These are phyloP conservation scores for Kuraishia cidri DNA, from an alignment of 805 yeast species.

Conservation along the genomic window DNA sequence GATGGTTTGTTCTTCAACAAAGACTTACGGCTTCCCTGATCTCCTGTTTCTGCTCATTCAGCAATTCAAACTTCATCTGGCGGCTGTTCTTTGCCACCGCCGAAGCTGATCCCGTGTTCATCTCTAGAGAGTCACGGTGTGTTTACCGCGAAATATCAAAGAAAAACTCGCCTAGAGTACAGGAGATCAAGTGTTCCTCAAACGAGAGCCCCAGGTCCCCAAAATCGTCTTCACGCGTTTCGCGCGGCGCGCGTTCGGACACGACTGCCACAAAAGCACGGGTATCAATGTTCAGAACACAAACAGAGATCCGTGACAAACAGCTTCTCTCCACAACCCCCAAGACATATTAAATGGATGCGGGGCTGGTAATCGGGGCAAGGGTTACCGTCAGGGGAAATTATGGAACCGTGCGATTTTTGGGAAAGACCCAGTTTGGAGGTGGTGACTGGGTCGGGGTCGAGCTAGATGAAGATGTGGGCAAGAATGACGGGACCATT, in stretches of 20 bases:
- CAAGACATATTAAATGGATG: too few species aligned
- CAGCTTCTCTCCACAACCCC: too few species aligned
- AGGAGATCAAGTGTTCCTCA: too few species aligned
- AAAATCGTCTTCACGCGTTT: too few species aligned
- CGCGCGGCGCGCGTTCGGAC: too few species aligned
- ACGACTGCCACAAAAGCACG: too few species aligned
- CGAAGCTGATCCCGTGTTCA: background rate
- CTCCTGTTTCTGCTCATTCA: conserved; percentile 85
- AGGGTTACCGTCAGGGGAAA: conserved; percentile 27
- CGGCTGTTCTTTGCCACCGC: conserved; percentile 13
- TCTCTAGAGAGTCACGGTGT: background rate
- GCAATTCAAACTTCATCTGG: conserved; percentile 52
- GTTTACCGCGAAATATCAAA: background rate
- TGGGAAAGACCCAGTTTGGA: conserved; percentile 51
- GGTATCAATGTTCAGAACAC: too few species aligned
- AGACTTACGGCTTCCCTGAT: conserved; percentile 69
- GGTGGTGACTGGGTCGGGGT: conserved; percentile 50
- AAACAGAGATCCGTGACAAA: too few species aligned
- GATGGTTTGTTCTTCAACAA: background rate
- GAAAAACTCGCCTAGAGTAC: too few species aligned
- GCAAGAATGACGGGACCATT: conserved; percentile 42
- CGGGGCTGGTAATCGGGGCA: conserved; percentile 12
- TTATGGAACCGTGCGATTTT: conserved; percentile 35
- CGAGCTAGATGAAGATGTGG: conserved; percentile 27
- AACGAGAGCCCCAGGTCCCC: too few species aligned